Evolutionary conservation across 139 green algal genomes (phyloP), one percentile per base, ranked within the genome.

Genomic region (Coelastrella sp.): DNA sequence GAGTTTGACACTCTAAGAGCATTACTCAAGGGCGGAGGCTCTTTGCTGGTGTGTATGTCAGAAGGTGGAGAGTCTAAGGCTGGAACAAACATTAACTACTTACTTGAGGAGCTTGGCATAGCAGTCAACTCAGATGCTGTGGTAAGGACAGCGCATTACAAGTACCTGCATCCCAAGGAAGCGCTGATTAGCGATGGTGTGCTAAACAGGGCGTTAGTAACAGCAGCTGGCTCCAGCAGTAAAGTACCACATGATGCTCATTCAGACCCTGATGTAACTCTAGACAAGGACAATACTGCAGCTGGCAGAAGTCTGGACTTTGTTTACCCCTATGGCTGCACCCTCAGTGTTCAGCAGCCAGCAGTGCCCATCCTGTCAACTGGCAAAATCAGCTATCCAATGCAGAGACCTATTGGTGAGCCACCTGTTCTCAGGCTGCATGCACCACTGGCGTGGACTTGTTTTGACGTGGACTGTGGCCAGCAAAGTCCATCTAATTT

Each of bases 141-240:
- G 27, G 92, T 98, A 35, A 90, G 94, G 70, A 96, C 92, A 19
- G 93, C 94, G 35, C 94, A 96, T 86, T 93, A 96, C 92, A 80
- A 97, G 92, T 98, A 98, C 93, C 78, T 96, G 59, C 97, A 98
- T 91, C 97, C 97, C 17, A 98, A 98, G 91, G 93, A 98, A 87
- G 95, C 95, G 4, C 94, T 98, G 19, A 95, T 98, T 66, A 88
- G 83, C 0, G 97, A 98, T 82, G 96, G 97, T 15, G 92, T 98
- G 27, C 93, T 98, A 14, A 98, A 98, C 78, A 91, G 95, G 4
- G 93, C 94, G 20, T 87, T 98, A 68, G 89, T 95, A n/a, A 83
- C 89, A 3, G 91, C 91, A 82, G 78, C 78, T 70, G 72, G 72
- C 22, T 35, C 15, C 58, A 49, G 24, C 57, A 49, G 57, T 11